Evolutionary conservation across 139 green algal genomes (phyloP), one percentile per base, ranked within the genome.

Genomic region (Trebouxia sp.): DNA sequence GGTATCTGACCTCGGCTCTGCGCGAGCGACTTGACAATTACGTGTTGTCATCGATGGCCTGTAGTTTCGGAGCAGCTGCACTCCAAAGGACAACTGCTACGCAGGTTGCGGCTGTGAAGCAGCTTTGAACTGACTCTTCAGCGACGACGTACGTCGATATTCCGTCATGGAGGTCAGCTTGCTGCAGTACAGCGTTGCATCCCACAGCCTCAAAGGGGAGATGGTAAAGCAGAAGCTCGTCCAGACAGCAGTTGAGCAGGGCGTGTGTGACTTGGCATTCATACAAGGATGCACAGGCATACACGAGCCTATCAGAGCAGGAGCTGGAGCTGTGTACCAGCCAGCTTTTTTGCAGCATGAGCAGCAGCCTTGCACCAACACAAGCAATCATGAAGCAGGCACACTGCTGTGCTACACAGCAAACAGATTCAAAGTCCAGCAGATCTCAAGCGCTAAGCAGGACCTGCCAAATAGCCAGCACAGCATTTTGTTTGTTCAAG

Each of bases 261-360:
- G 62, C 5, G 32, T 72, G 35, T 72, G 62, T 45, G 62, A 72
- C 35, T 10, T 72, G 28, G 62, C 62, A n/a, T 24, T 72, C 12
- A 17, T 72, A 22, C 62, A 72, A 43, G 62, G 62, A 24, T 72
- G 62, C 35, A 72, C 32, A 45, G 62, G 62, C 32, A 72, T 72
- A 45, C 62, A 72, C 37, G 62, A 72, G 62, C 62, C 62, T 30
- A 5, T 72, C 5, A 72, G 62, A 72, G 37, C 62, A 9, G 62
- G 62, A 24, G 28, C 62, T 42, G 62, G 62, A 30, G 62, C 35
- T 6, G 35, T 72, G 5, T 72, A 43, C 24, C 62, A 72, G 35
- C 32, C 62, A 28, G 62, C 62, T 8, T 9, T 12, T 72, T 5
- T 65, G 55, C 55, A 38, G 12, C 35, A 8, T 12, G 15, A n/a